A percentile compares a stretch with the other conserved stretches of the same genome.
These are phyloP conservation scores for Trichoderma atroviride DNA, from an alignment of 2,329 filamentous ascomycete genomes.

Conservation along the genomic window DNA sequence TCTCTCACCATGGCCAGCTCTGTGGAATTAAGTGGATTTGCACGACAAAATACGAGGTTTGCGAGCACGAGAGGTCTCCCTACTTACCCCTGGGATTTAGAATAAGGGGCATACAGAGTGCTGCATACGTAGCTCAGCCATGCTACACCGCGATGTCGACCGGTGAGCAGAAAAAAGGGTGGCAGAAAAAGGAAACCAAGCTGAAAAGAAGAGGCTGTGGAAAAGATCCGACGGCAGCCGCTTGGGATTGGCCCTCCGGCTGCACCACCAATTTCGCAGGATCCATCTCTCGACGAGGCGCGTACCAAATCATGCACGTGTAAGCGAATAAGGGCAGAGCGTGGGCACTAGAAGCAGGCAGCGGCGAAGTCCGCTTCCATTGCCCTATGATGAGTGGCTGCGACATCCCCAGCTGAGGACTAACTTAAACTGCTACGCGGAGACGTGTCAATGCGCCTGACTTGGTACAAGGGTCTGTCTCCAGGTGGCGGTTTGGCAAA, in stretches of 20 bases:
- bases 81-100: background rate
- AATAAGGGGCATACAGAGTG: background rate
- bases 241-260: background rate
- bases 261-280: background rate
- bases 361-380: background rate
- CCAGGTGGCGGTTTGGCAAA: background rate
- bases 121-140: background rate
- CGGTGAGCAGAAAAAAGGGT: background rate
- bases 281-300: constrained; percentile 17
- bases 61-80: background rate
- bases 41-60: background rate
- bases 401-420: constrained; percentile 10
- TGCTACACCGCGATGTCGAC: background rate
- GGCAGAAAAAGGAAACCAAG: background rate
- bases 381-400: constrained; percentile 2
- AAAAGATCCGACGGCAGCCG: background rate
- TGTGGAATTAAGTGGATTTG: background rate
- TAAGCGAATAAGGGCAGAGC: background rate
- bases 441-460: constrained; percentile 5
- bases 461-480: constrained; percentile 4
- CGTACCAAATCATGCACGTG: constrained; percentile 6
- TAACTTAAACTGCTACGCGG: background rate
- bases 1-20: background rate
- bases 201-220: background rate
- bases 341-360: background rate